Percentiles rank a stretch among this genome's conserved stretches.
These are phyloP conservation scores for Wallacemonas collosoma DNA, from an alignment of 208 protist species.

Conservation along the genomic window DNA sequence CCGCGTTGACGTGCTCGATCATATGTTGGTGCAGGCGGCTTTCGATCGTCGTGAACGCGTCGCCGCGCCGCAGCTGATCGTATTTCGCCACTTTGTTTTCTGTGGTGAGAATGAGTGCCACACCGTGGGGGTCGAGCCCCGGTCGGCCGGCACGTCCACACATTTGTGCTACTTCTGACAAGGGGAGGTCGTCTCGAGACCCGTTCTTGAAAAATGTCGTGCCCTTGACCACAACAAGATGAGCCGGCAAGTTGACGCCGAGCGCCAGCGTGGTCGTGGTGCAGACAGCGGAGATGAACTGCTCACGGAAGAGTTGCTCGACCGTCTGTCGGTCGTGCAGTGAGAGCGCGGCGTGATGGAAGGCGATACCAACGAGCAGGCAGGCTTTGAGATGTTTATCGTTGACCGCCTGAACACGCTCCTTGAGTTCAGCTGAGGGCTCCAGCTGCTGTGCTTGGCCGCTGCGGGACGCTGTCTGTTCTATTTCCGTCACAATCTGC, in stretches of 20 bases:
- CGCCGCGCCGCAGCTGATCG: constrained; percentile 47
- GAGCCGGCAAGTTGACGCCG: constrained; percentile 94
- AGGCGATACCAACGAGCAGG: constrained; percentile 79
- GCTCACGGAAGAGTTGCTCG: constrained; percentile 85
- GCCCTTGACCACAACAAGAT: constrained; percentile 96
- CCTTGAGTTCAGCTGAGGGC: constrained; percentile 39
- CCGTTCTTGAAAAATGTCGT: constrained; percentile 98
- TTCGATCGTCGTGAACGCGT: constrained; percentile 63
- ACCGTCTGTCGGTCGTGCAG: constrained; percentile 74
- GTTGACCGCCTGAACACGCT: constrained; percentile 33
- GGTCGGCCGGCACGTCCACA: constrained; percentile 93
- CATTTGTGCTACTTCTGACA: constrained; percentile 99
- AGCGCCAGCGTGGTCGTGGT: constrained; percentile 93
- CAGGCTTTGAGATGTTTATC: constrained; percentile 75
- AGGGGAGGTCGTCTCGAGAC: constrained; percentile 91
- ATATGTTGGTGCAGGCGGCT: constrained; percentile 83
- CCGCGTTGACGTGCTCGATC: constrained; percentile 94
- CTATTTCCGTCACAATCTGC: constrained; percentile 62
- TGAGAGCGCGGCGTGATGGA: constrained; percentile 88
- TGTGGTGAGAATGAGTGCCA: constrained; percentile 91
- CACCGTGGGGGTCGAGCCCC: constrained; percentile 79
- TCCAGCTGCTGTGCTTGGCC: constrained; percentile 33
- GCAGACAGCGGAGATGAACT: constrained; percentile 87
- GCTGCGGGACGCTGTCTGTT: constrained; percentile 34
- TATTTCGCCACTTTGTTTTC: constrained; percentile 59